These are phyloP conservation scores for Epithele typhae DNA, from an alignment of 768 basidiomycete species.

Conservation along the genomic window DNA sequence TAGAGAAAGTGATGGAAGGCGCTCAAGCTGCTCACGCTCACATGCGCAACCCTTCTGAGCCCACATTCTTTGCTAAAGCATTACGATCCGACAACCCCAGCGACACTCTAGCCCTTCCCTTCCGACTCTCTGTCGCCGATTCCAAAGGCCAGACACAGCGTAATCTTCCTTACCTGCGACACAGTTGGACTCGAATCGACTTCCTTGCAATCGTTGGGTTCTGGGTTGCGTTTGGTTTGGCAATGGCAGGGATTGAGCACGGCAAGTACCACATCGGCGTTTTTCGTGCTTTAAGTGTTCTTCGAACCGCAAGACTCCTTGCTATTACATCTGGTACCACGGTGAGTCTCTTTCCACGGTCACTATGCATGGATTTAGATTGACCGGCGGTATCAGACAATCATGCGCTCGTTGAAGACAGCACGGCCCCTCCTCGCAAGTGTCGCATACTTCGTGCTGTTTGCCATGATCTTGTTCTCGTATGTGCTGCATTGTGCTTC, in stretches of 20 bases:
- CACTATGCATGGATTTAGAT: not conserved
- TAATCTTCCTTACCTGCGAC: constrained; percentile 84
- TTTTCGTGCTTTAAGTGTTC: constrained; percentile 84
- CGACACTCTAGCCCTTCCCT: constrained; percentile 50
- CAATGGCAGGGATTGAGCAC: constrained; percentile 63
- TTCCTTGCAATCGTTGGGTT: constrained; percentile 81
- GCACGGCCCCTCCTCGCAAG: constrained; percentile 86
- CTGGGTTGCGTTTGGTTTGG: constrained; percentile 79
- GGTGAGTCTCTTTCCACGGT: constrained; percentile 38
- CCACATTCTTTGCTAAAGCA: constrained; percentile 47
- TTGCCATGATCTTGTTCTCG: constrained; percentile 88
- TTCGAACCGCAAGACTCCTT: constrained; percentile 77
- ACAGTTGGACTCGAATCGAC: constrained; percentile 91
- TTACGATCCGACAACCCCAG: constrained; percentile 44
- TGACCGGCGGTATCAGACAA: constrained; percentile 53
- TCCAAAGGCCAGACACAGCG: constrained; percentile 53
- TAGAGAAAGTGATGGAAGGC: constrained; percentile 30
- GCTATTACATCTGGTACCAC: constrained; percentile 91
- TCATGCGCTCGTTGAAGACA: constrained; percentile 88
- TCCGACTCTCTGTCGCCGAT: constrained; percentile 53
- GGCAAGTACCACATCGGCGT: constrained; percentile 72
- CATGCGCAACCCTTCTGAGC: constrained; percentile 41
- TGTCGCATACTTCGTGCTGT: constrained; percentile 88
- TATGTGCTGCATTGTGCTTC: constrained; percentile 32
- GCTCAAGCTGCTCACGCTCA: constrained; percentile 34